phyloP scores from a whole-genome alignment of 2,329 filamentous ascomycete genomes.

The Epichloe sibirici region DNA sequence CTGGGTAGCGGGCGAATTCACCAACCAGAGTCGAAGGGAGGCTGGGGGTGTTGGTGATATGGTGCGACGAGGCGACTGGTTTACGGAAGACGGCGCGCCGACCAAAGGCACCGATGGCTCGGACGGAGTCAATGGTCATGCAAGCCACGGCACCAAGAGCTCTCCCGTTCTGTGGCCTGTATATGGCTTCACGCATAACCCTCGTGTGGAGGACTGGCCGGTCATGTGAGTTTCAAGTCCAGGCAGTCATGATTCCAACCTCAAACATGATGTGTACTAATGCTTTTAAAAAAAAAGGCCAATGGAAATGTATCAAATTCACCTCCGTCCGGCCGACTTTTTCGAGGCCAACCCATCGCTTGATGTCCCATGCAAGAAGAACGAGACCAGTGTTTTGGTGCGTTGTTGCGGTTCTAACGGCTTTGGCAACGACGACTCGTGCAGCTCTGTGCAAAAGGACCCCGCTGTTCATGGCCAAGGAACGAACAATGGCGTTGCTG shows the following conservation, averaged over 20 bases:
- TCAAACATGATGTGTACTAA: not conserved
- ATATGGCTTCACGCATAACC: conserved; percentile 36
- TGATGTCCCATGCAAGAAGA: conserved; percentile 27
- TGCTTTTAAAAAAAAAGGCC: conserved; percentile 27
- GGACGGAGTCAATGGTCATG: conserved; percentile 1
- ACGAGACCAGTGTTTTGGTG: conserved; percentile 29
- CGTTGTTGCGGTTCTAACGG: conserved; percentile 17
- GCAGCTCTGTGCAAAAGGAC: conserved; percentile 16
- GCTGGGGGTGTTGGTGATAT: conserved; percentile 33
- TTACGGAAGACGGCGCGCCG: conserved; percentile 19
- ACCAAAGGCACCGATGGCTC: conserved; percentile 5
- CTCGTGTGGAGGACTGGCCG: conserved; percentile 36
- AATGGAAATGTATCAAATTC: conserved; percentile 34
- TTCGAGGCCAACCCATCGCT: conserved; percentile 34
- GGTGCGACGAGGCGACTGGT: conserved; percentile 34
- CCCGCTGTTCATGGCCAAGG: conserved; percentile 22
- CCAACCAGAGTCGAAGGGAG: conserved; percentile 34
- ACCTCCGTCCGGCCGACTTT: conserved; percentile 30
- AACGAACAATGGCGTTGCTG: conserved; percentile 7
- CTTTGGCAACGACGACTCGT: conserved; percentile 3
- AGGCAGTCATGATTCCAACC: not conserved
- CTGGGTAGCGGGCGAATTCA: conserved; percentile 38
- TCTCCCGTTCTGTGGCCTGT: conserved; percentile 33
- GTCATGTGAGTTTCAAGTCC: conserved; percentile 30
- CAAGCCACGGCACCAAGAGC: conserved; percentile 12